Evolutionary conservation across 805 yeast species (phyloP), one percentile per base, ranked within the genome.

Genomic region (Wickerhamiella sorbophila): DNA sequence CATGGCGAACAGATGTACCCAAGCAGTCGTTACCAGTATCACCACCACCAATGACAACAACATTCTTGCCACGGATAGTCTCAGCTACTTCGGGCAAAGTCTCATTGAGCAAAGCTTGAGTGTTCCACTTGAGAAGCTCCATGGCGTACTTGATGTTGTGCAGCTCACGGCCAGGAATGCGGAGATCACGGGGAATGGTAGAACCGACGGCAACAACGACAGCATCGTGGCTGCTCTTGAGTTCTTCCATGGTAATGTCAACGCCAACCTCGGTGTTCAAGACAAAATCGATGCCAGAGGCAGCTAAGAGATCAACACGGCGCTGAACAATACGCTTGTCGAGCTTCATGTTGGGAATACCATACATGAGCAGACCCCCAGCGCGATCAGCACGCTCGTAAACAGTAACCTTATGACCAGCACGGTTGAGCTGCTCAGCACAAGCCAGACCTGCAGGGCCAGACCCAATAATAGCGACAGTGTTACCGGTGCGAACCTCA

Each of bases 1-100:
- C 96, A 60, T 91, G 97, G 67, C 97, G 80, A 31, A 91, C 87
- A 18, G 95, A 75, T 35, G 98, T 88, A 65, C 97, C 97, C 57
- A 88, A 72, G 74, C 97, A 88, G 71, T 88, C 98, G 60, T 88
- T 88, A 75, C 98, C 98, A 29, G 97, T 88, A 64, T 88, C 98
- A 75, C 98, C 98, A 69, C 98, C 98, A 57, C 98, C 98, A 69
- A 88, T 88, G 43, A 88, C 97, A 56, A 88, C 77, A 44, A 88
- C 97, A 49, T 82, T 70, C 71, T 88, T 91, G 52, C 91, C 97
- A 47, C 71, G 75, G 46, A 88, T 62, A 47, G 72, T 70, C 50
- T 71, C 66, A 51, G 80, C 74, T 45, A 88, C 79, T 44, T 77
- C 80, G 48, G 77, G 91, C 61, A 91, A 70, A 54, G 81, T 74